Base-by-base conservation (phyloP, 352 stramenopile genomes). In the Sclerospora graminicola region DNA sequence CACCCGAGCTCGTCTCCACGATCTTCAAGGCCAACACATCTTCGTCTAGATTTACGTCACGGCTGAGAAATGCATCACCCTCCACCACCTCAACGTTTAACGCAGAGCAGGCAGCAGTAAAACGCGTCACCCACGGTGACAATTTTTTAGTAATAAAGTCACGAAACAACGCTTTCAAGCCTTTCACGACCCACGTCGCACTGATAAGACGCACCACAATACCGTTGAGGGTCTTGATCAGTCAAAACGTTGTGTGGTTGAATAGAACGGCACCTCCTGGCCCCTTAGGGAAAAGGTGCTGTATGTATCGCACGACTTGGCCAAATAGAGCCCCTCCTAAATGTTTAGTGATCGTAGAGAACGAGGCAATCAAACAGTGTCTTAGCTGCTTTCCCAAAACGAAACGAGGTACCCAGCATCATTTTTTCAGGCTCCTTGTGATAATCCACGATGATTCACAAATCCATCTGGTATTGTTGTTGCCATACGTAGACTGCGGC, bases 311-410 rank as follows among this genome's bases (percentile, higher is more conserved):
- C 33, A 53, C 36, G 32, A 65, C 46, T 60, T 54, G 56, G 15
- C 51, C 56, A 65, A 60, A 65, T 32, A 40, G 50, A 57, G 50
- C 50, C 41, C 53, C 36, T 26, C 21, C 21, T 26, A 26, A 26
- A 37, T 45, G 51, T 53, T 57, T 61, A 45, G 31, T 54, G 47
- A 66, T 46, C 50, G 34, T 58, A 66, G n/a, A 58, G 45, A 54
- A 66, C 48, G 41, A 66, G 37, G 42, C 57, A 66, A 29, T 66
- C 57, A 30, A 61, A 58, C 51, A 61, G 51, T 50, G 57, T 45
- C 48, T 58, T 44, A 18, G 54, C 46, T 51, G 56, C 45, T 50
- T 50, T 46, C 53, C 56, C 56, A 65, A 54, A 65, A 51, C 49
- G 50, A 57, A 51, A 61, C 4, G 28, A 4, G 28, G 9, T 13